Percentiles rank a stretch among this genome's conserved stretches.
These are phyloP conservation scores for Aureobasidium sp. DNA, from an alignment of 2,329 filamentous ascomycete species.

Conservation along the genomic window DNA sequence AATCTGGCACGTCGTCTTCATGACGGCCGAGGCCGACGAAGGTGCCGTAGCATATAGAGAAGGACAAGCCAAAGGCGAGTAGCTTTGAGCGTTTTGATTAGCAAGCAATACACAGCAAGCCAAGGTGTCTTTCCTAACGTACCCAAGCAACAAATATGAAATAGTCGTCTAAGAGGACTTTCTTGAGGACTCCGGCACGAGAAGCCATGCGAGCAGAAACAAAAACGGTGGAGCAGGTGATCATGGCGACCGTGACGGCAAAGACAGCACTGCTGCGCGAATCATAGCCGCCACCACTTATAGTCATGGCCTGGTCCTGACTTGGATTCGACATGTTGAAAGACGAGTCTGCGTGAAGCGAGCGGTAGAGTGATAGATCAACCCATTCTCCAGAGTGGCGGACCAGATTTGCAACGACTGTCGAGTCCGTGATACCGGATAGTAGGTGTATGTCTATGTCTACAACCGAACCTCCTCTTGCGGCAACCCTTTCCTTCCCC, in stretches of 20 bases:
- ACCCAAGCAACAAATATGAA: slow-evolving; percentile 75
- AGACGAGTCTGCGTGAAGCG: slow-evolving; percentile 2
- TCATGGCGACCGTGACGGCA: slow-evolving; percentile 61
- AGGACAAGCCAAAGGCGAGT: slow-evolving; percentile 59
- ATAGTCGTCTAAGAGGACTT: slow-evolving; percentile 69
- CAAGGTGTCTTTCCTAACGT: slow-evolving; percentile 18
- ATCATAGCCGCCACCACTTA: slow-evolving; percentile 8
- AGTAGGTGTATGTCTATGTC: not conserved
- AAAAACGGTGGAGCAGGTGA: slow-evolving; percentile 65
- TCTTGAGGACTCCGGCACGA: slow-evolving; percentile 64
- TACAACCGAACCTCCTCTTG: slow-evolving; percentile 1
- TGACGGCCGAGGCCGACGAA: slow-evolving; percentile 61
- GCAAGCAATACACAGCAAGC: not conserved
- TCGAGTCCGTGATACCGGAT: not conserved
- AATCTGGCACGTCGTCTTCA: slow-evolving; percentile 51
- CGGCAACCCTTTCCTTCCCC: not conserved
- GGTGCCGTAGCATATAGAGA: slow-evolving; percentile 59
- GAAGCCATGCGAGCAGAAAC: slow-evolving; percentile 68
- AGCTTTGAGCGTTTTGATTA: slow-evolving; percentile 2
- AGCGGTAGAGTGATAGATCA: not conserved
- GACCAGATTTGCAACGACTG: not conserved
- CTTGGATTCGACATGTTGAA: slow-evolving; percentile 3
- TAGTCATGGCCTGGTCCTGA: not conserved
- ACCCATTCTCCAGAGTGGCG: slow-evolving; percentile 11
- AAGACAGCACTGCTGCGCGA: slow-evolving; percentile 47